Percentiles rank a stretch among this genome's conserved stretches.
Evolutionary conservation across 176 grass and related monocot species (phyloP).

Genomic region (Ananas comosus): DNA sequence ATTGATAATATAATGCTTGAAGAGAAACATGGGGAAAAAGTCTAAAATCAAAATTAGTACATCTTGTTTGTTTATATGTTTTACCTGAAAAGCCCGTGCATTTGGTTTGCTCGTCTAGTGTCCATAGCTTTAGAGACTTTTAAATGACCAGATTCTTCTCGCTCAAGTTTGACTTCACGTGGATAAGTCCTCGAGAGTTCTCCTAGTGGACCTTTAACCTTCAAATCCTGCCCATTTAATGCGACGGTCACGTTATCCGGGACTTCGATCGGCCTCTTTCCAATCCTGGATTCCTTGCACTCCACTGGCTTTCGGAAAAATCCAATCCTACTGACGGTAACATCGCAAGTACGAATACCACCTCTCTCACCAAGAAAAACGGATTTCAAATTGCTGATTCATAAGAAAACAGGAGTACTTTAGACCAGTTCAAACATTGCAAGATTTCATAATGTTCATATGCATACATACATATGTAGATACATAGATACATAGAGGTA

Average conservation of each 20-base stretch:
- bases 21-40: constrained; percentile 17
- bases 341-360: constrained; percentile 27
- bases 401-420: constrained; percentile 12
- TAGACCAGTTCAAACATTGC: not conserved
- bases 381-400: constrained; percentile 58
- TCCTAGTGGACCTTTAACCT: constrained; percentile 84
- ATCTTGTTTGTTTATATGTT: not conserved
- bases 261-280: constrained; percentile 76
- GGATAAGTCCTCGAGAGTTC: constrained; percentile 71
- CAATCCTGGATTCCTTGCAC: constrained; percentile 96
- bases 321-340: constrained; percentile 33
- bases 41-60: not conserved
- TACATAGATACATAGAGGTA: too few species aligned
- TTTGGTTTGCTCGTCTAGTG: constrained; percentile 75
- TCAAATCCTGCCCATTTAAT: constrained; percentile 60
- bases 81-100: constrained; percentile 99
- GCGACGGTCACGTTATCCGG: constrained; percentile 78
- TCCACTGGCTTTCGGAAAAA: constrained; percentile 55
- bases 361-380: constrained; percentile 41
- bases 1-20: not conserved
- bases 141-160: constrained; percentile 64
- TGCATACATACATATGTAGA: too few species aligned
- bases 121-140: constrained; percentile 60
- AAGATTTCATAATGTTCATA: too few species aligned
- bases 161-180: constrained; percentile 58